phyloP scores from a whole-genome alignment of 108 stramenopile genomes.

The Skeletonema costatum region DNA sequence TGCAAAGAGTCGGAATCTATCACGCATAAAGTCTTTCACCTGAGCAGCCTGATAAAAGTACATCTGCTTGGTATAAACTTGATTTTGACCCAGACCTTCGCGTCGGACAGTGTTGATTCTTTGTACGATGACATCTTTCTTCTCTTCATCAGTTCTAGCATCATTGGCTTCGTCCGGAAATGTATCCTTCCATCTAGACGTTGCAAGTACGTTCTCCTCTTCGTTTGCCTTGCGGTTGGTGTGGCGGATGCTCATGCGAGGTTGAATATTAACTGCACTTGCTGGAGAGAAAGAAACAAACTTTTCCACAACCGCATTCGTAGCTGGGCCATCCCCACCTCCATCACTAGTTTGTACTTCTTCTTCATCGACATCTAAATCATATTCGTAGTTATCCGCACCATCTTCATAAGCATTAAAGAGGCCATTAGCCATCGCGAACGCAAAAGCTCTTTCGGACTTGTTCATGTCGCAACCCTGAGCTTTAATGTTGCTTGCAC shows the following conservation, averaged over 20 bases:
- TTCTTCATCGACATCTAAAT: background rate
- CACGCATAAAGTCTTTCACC: constrained; percentile 51
- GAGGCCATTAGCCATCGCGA: constrained; percentile 5
- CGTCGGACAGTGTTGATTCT: constrained; percentile 18
- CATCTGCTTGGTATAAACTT: constrained; percentile 80
- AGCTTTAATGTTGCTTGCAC: background rate
- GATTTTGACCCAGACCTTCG: constrained; percentile 20
- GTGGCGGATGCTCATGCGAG: constrained; percentile 10
- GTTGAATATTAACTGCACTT: background rate
- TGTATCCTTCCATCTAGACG: constrained; percentile 2
- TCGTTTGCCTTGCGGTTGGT: background rate
- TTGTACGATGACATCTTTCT: constrained; percentile 7
- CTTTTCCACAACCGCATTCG: background rate
- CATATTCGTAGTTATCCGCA: background rate
- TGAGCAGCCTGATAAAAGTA: constrained; percentile 74
- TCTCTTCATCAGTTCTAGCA: background rate
- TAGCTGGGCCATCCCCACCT: background rate
- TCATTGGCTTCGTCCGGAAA: background rate
- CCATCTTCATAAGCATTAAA: constrained; percentile 8
- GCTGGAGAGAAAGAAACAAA: constrained; percentile 5
- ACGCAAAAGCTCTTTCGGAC: constrained; percentile 2
- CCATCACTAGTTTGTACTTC: background rate
- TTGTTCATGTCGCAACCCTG: background rate
- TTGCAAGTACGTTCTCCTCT: background rate
- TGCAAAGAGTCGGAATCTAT: constrained; percentile 75